Base-by-base conservation (phyloP, 2,329 filamentous ascomycete species). In the Calonectria leucothoes region DNA sequence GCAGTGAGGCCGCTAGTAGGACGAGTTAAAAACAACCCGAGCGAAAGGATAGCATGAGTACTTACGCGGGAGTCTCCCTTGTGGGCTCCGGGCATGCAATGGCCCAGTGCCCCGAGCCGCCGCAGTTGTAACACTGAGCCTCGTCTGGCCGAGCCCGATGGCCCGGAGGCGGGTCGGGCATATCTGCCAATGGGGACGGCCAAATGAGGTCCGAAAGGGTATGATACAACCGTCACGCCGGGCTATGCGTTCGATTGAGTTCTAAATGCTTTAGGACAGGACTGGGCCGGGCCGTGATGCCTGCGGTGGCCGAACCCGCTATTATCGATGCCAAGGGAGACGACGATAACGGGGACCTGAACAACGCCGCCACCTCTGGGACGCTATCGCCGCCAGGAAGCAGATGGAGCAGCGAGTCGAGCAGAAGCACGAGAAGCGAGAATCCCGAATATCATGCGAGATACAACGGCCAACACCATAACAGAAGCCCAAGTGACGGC, bases 101-200 rank as follows among this genome's bases (percentile, higher is more conserved):
- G 15, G 88, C 83, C 84, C 88, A 90, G 78, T 91, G 89, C 5
- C 87, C 87, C 35, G 82, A 81, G 61, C 82, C 80, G 66, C 88
- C 88, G 76, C 89, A 91, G 78, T 90, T 91, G 80, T 90, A 90
- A 81, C 89, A 91, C 75, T 85, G 81, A 64, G 84, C 78, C 71
- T 85, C 83, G 57, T 85, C 82, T 33, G 83, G 73, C 29, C 79
- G 83, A 72, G 81, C 77, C 48, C 72, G 66, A 63, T 82, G 79
- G 72, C 79, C 79, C 68, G 81, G 73, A 63, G 77, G 72, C 67
- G 82, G 70, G 48, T 81, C 79, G 49, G 82, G 65, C 83, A 85
- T 85, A 29, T 65, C 66, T 73, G 51, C 42, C 33, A 42, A 63
- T 51, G 31, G 31, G 48, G 52, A 25, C 29, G 42, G 42, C 27